Evolutionary conservation across 2,329 filamentous ascomycete genomes (phyloP).

Genomic region (Colletotrichum cereale): DNA sequence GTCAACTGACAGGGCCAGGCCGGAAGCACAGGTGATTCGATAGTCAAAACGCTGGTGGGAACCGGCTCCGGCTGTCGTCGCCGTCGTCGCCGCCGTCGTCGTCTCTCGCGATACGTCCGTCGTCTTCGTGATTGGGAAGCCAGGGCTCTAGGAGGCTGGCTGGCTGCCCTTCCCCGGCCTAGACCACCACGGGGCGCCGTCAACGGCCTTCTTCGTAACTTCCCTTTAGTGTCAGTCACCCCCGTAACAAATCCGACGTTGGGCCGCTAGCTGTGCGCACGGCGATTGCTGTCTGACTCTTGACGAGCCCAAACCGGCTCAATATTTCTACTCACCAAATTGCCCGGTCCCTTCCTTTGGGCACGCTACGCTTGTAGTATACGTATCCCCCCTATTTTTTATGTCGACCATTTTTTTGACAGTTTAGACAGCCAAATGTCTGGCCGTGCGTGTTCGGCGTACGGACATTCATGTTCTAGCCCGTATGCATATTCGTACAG

Average conservation of each 20-base stretch:
- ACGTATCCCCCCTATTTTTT: too few relatives aligned
- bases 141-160: background rate
- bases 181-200: background rate
- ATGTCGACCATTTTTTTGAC: background rate
- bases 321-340: background rate
- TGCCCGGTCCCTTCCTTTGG: background rate
- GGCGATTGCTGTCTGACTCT: background rate
- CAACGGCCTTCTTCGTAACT: background rate
- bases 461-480: background rate
- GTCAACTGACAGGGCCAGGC: background rate
- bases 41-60: slow-evolving; percentile 1
- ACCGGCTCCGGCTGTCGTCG: background rate
- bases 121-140: background rate
- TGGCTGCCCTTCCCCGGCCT: background rate
- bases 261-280: background rate
- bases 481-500: background rate
- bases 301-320: background rate
- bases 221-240: background rate
- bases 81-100: background rate
- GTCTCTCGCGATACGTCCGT: background rate
- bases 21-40: background rate
- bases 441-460: slow-evolving; percentile 7
- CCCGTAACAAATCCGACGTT: background rate
- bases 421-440: background rate
- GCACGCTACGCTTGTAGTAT: background rate